Percentiles rank a stretch among this genome's conserved stretches.
phyloP scores from a whole-genome alignment of 768 basidiomycete genomes.

The Gymnopilus dilepis region DNA sequence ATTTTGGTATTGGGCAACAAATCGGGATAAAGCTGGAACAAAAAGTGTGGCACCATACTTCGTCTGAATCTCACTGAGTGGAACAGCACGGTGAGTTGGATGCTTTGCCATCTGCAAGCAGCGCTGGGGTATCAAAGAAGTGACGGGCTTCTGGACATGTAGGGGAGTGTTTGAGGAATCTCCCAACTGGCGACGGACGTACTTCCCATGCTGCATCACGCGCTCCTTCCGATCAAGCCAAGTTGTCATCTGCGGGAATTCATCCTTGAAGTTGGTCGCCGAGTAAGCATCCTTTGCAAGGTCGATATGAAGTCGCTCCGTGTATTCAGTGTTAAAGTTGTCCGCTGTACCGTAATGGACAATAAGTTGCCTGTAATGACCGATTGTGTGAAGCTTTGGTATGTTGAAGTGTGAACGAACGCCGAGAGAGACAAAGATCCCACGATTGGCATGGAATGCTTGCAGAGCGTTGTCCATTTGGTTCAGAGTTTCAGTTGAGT shows the following conservation, averaged over 20 bases:
- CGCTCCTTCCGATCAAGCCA: too few species aligned
- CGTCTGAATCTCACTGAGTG: background rate
- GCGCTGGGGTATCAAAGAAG: background rate
- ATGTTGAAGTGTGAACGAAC: slow-evolving; percentile 40
- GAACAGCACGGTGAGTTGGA: background rate
- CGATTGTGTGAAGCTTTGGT: slow-evolving; percentile 40
- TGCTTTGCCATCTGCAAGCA: background rate
- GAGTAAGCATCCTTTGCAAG: too few species aligned
- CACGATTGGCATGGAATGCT: slow-evolving; percentile 5
- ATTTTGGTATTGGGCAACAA: background rate
- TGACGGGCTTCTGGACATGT: background rate
- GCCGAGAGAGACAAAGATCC: slow-evolving; percentile 23
- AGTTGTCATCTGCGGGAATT: too few species aligned
- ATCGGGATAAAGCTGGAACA: background rate
- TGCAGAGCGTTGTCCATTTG: slow-evolving; percentile 15
- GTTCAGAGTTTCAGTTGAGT: slow-evolving; percentile 16
- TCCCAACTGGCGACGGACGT: slow-evolving; percentile 31
- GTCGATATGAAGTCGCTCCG: too few species aligned
- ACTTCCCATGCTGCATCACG: slow-evolving; percentile 33
- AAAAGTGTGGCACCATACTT: background rate
- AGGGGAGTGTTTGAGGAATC: background rate
- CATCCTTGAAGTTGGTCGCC: too few species aligned
- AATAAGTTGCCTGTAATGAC: slow-evolving; percentile 34
- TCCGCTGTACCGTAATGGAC: slow-evolving; percentile 32
- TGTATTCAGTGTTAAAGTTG: slow-evolving; percentile 41